A percentile compares a stretch with the other conserved stretches of the same genome.
Evolutionary conservation across 371 early-diverging fungal genomes (phyloP).

Genomic region (Zancudomyces culisetae): DNA sequence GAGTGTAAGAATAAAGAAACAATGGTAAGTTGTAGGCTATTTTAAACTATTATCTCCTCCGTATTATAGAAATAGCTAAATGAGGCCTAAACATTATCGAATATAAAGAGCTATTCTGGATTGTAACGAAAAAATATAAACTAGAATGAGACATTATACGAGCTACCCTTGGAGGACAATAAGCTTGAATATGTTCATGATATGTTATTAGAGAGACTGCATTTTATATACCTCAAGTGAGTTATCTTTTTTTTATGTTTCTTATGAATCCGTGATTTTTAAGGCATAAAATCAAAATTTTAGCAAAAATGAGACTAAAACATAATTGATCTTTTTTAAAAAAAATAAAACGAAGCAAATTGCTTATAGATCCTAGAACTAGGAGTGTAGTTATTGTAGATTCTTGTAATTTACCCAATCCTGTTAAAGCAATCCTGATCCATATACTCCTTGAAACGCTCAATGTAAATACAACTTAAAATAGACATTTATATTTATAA

Average conservation of each 20-base stretch:
- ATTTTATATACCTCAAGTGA: not conserved
- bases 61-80: no score
- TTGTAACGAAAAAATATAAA: no score
- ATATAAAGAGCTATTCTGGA: no score
- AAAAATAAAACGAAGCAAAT: no score
- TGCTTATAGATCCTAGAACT: constrained; percentile 67
- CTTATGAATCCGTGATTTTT: not conserved
- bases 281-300: constrained; percentile 3
- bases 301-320: no score
- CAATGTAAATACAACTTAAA: constrained; percentile 6
- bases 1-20: no score
- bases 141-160: constrained; percentile 3
- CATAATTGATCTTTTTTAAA: not conserved
- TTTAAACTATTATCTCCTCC: no score
- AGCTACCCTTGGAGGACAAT: not conserved
- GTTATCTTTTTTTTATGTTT: not conserved
- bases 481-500: not conserved
- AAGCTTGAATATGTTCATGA: not conserved
- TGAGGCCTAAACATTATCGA: no score
- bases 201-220: not conserved
- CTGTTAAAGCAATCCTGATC: constrained; percentile 50
- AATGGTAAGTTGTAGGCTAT: no score
- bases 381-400: constrained; percentile 76
- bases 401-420: constrained; percentile 47
- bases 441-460: constrained; percentile 55